These are phyloP conservation scores for Eudorina sp. DNA, from an alignment of 139 green algal species.

Conservation along the genomic window DNA sequence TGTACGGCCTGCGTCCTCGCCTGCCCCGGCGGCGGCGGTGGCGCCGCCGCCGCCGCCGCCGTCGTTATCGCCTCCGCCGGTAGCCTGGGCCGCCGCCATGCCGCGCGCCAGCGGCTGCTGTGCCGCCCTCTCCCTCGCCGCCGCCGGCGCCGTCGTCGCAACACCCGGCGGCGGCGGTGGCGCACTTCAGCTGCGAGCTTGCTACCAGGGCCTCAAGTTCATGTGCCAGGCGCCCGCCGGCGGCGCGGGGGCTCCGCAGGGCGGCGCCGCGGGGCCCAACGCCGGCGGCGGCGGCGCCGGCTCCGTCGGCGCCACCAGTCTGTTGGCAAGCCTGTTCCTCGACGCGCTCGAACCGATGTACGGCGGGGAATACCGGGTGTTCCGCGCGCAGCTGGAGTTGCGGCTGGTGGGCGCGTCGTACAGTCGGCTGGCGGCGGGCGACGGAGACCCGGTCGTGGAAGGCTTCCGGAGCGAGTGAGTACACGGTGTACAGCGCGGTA, in stretches of 20 bases:
- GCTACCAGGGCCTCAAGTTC: neutral
- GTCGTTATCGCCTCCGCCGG: neutral
- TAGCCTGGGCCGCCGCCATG: neutral
- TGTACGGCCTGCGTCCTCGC: too few species aligned
- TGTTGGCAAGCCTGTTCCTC: neutral
- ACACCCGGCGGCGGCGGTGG: too few species aligned
- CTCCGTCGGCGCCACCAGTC: neutral
- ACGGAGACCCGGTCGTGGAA: neutral
- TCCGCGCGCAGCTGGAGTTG: neutral
- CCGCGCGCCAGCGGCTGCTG: constrained; percentile 17
- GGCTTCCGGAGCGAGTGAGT: constrained; percentile 11
- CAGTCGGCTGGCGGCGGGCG: neutral
- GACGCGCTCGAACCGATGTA: neutral
- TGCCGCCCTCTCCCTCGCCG: neutral
- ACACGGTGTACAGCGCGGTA: neutral
- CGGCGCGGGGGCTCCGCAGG: too few species aligned
- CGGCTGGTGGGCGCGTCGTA: neutral
- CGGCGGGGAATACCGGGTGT: neutral
- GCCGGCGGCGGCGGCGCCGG: neutral
- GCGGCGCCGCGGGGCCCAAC: neutral
- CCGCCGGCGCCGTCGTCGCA: too few species aligned
- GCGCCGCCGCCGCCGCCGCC: neutral
- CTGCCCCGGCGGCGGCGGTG: too few species aligned
- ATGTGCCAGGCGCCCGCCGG: constrained; percentile 2
- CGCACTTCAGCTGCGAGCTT: neutral